These are phyloP conservation scores for Corynespora cassiicola DNA, from an alignment of 2,329 filamentous ascomycete genomes.

Conservation along the genomic window DNA sequence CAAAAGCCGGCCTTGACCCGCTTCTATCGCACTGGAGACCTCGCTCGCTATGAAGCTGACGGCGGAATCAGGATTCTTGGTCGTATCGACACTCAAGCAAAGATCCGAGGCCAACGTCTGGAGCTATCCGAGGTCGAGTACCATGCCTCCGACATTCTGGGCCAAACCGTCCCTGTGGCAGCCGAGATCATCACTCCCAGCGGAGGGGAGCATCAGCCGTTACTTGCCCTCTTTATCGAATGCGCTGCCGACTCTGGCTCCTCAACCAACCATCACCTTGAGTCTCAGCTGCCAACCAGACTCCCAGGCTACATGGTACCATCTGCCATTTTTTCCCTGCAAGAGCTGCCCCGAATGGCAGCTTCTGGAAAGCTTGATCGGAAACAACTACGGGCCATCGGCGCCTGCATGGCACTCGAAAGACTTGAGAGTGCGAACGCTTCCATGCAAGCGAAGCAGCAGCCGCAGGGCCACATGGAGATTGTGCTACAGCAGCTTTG, in stretches of 20 bases:
- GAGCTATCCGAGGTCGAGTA: too few species aligned
- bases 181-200: too few species aligned
- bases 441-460: too few species aligned
- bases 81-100: slow-evolving; percentile 4
- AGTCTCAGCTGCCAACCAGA: slow-evolving; percentile 3
- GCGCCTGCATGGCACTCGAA: neutral
- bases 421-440: too few species aligned
- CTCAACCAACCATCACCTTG: too few species aligned
- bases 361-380: slow-evolving; percentile 47
- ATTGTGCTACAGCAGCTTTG: slow-evolving; percentile 4
- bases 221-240: too few species aligned
- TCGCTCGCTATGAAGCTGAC: slow-evolving; percentile 10
- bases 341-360: slow-evolving; percentile 39
- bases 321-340: slow-evolving; percentile 42
- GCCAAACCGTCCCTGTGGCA: too few species aligned
- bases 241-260: slow-evolving; percentile 1
- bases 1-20: slow-evolving; percentile 7
- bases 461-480: neutral
- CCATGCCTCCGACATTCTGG: too few species aligned
- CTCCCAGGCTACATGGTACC: slow-evolving; percentile 47
- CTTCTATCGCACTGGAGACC: slow-evolving; percentile 12
- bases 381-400: slow-evolving; percentile 1
- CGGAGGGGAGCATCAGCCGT: too few species aligned
- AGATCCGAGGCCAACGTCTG: slow-evolving; percentile 13
- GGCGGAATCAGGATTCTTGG: slow-evolving; percentile 7